A percentile compares a stretch with the other conserved stretches of the same genome.
These are phyloP conservation scores for Alternaria gaisen DNA, from an alignment of 2,329 filamentous ascomycete species.

Conservation along the genomic window DNA sequence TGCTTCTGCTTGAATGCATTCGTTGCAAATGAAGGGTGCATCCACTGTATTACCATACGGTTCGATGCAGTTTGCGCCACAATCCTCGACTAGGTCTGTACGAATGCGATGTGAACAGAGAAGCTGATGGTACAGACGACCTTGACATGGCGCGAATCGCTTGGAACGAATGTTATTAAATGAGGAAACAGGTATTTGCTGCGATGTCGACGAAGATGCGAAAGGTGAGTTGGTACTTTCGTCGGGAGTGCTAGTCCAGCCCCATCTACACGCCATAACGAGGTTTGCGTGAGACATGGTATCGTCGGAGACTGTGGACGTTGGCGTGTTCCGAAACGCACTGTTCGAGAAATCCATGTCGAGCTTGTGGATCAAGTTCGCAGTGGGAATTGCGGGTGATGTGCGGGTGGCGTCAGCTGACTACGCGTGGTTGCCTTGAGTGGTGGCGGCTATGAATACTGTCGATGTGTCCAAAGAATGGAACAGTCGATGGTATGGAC, in stretches of 20 bases:
- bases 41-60: constrained; percentile 28
- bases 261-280: constrained; percentile 47
- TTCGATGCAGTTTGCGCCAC: constrained; percentile 47
- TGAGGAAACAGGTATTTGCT: constrained; percentile 19
- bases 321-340: constrained; percentile 30
- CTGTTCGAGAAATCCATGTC: constrained; percentile 45
- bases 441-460: neutral
- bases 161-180: constrained; percentile 37
- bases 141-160: constrained; percentile 46
- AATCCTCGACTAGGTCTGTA: constrained; percentile 48
- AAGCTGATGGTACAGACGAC: constrained; percentile 49
- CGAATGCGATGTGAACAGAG: constrained; percentile 48
- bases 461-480: neutral
- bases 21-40: constrained; percentile 43
- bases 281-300: constrained; percentile 46
- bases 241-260: constrained; percentile 42
- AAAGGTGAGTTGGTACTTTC: constrained; percentile 19
- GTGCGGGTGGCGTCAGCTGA: constrained; percentile 35
- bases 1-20: constrained; percentile 42
- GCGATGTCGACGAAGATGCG: constrained; percentile 11
- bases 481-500: constrained; percentile 8
- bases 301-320: constrained; percentile 39
- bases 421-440: constrained; percentile 36
- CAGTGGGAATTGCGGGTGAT: constrained; percentile 3
- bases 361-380: constrained; percentile 7